Evolutionary conservation across 306 rosid species (phyloP).

Genomic region (Cicer yamashitae): DNA sequence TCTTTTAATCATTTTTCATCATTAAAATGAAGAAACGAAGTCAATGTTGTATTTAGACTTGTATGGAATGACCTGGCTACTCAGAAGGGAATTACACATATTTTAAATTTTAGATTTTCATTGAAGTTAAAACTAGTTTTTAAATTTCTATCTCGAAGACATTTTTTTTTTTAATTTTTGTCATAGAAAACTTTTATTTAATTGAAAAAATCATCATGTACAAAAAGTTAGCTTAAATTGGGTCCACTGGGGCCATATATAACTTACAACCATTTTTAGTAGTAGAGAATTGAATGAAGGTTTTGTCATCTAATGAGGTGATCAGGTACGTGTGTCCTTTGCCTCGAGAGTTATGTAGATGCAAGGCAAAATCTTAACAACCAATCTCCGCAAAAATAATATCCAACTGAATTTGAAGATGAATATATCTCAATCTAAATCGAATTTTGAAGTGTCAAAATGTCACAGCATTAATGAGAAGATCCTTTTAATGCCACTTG

Average conservation of each 20-base stretch:
- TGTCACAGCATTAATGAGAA: conserved; percentile 27
- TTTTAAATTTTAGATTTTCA: not conserved
- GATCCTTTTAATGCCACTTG: conserved; percentile 36
- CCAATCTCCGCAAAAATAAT: conserved; percentile 26
- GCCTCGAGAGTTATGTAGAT: conserved; percentile 10
- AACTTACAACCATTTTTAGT: not conserved
- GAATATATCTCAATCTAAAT: conserved; percentile 28
- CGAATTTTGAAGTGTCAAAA: conserved; percentile 32
- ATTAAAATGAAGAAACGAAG: not conserved
- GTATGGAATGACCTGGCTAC: not conserved
- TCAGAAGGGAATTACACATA: not conserved
- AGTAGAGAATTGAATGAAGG: not conserved
- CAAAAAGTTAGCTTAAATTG: not conserved
- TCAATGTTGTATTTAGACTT: not conserved
- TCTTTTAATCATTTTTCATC: not conserved
- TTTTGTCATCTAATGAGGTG: conserved; percentile 10
- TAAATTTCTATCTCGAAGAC: not conserved
- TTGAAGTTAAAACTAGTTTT: not conserved
- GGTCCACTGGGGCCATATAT: not conserved
- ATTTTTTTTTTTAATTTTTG: too few relatives aligned
- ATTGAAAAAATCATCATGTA: not conserved
- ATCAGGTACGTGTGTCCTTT: not conserved
- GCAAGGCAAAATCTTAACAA: conserved; percentile 7
- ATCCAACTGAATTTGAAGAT: conserved; percentile 9
- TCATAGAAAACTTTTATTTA: not conserved